These are phyloP conservation scores for Cinnamomum micranthum DNA, from an alignment of 164 flowering plant species.

Conservation along the genomic window DNA sequence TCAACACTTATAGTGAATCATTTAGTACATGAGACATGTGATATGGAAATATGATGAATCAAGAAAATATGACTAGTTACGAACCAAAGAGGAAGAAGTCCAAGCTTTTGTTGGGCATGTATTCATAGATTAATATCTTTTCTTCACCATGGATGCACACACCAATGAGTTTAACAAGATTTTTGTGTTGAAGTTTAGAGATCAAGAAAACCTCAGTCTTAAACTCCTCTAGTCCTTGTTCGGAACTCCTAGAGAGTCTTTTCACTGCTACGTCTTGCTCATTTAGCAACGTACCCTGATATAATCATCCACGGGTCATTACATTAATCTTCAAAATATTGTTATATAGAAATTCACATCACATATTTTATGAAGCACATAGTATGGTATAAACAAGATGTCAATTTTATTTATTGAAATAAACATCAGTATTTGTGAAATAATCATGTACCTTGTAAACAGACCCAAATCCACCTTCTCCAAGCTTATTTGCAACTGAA, in stretches of 20 bases:
- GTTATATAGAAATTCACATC: no score
- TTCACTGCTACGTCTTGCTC: conserved; percentile 47
- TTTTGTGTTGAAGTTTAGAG: conserved; percentile 48
- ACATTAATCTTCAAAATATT: no score
- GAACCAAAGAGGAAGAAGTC: conserved; percentile 56
- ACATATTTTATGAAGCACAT: no score
- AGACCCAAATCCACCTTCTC: no score
- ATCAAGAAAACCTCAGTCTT: conserved; percentile 40
- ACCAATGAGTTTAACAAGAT: conserved; percentile 47
- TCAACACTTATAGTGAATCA: no score
- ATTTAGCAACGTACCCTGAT: conserved; percentile 23
- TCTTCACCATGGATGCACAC: conserved; percentile 37
- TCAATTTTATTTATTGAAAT: no score
- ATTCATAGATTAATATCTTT: conserved; percentile 32
- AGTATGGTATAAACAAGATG: no score
- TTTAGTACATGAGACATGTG: no score
- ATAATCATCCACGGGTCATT: no score
- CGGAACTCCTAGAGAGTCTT: conserved; percentile 29
- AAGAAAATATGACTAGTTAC: background rate
- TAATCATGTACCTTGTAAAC: background rate
- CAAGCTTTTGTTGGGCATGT: conserved; percentile 75
- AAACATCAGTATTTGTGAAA: no score
- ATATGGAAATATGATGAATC: no score
- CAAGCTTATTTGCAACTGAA: no score
- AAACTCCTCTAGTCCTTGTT: conserved; percentile 38